These are phyloP conservation scores for Artemisia princeps DNA, from an alignment of 140 eudicot genomes.

Conservation along the genomic window DNA sequence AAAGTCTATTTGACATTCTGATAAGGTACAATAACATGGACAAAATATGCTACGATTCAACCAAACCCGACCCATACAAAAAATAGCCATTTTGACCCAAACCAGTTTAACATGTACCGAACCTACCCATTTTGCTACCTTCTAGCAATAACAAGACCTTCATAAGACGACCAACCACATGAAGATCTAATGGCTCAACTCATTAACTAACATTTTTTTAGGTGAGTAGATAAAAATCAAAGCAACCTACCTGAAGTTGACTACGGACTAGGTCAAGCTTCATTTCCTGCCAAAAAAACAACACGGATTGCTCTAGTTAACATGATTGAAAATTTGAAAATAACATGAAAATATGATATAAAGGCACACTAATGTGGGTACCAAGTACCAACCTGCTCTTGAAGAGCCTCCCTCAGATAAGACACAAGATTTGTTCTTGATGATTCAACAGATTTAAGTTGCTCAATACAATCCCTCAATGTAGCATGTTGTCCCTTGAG, in stretches of 20 bases:
- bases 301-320: conserved; percentile 15
- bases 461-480: conserved; percentile 64
- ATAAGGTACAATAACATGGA: background rate
- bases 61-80: background rate
- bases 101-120: background rate
- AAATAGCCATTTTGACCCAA: background rate
- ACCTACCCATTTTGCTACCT: background rate
- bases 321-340: background rate
- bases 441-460: conserved; percentile 60
- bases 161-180: background rate
- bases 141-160: background rate
- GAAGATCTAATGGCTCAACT: background rate
- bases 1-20: background rate
- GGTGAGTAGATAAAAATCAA: background rate
- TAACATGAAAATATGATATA: background rate
- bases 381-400: conserved; percentile 59
- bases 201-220: background rate
- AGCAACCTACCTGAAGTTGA: conserved; percentile 58
- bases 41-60: background rate
- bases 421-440: conserved; percentile 71
- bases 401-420: conserved; percentile 62
- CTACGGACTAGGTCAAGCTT: conserved; percentile 65
- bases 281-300: conserved; percentile 46
- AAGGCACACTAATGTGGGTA: conserved; percentile 12
- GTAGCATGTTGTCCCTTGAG: conserved; percentile 66